These are phyloP conservation scores for Fraxinus sp. DNA, from an alignment of 305 asterid genomes.

Conservation along the genomic window DNA sequence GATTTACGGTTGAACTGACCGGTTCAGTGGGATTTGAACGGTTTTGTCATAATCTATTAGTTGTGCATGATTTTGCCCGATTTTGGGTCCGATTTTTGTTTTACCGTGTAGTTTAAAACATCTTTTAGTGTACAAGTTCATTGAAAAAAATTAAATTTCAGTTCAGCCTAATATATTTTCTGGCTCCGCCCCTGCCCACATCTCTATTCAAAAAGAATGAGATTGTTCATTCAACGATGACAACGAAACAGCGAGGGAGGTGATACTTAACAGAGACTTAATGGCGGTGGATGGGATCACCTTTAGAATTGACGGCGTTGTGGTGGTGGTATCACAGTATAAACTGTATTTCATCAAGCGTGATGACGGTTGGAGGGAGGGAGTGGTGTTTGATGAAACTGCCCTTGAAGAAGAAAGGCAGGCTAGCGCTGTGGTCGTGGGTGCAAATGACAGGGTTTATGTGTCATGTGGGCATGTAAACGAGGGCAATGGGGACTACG, in stretches of 20 bases:
- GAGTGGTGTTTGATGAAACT: constrained; percentile 81
- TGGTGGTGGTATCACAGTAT: constrained; percentile 56
- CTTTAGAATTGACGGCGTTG: constrained; percentile 63
- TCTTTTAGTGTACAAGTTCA: no score
- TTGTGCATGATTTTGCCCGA: no score
- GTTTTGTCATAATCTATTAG: no score
- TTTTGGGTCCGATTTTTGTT: no score
- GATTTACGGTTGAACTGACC: no score
- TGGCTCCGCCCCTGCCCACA: no score
- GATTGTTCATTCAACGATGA: constrained; percentile 28
- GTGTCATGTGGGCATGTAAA: constrained; percentile 26
- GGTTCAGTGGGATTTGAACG: no score
- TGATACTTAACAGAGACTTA: constrained; percentile 49
- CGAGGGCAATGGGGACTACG: constrained; percentile 56
- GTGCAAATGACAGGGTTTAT: constrained; percentile 64
- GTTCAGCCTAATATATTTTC: no score
- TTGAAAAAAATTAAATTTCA: no score
- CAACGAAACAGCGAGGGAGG: constrained; percentile 57
- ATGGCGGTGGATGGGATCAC: constrained; percentile 64
- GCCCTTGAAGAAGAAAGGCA: constrained; percentile 60
- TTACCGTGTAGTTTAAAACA: no score
- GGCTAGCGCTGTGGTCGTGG: constrained; percentile 64
- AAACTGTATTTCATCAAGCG: constrained; percentile 57
- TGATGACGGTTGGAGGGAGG: constrained; percentile 70
- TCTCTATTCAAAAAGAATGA: no score